Percentiles rank a stretch among this genome's conserved stretches.
Conservation (phyloP, 2,329 filamentous ascomycete genomes). For the Fusarium pseudoanthophilum region DNA sequence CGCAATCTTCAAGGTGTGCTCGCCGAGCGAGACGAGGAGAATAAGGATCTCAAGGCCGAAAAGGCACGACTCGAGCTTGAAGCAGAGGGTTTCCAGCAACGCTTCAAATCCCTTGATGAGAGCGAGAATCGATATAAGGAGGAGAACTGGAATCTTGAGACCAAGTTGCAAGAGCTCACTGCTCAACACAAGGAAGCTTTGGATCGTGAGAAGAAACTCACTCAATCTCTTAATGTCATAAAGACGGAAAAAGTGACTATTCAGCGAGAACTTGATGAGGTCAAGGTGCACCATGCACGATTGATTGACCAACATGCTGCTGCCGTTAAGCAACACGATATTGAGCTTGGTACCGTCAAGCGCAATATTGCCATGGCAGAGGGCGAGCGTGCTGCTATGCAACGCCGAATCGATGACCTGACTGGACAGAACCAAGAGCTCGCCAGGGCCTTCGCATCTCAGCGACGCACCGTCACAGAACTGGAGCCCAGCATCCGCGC, state of each 20-base stretch:
- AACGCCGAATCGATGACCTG: constrained; percentile 88
- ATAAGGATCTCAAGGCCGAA: constrained; percentile 79
- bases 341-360: constrained; percentile 85
- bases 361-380: constrained; percentile 83
- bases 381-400: constrained; percentile 79
- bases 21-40: constrained; percentile 85
- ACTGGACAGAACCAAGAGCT: constrained; percentile 91
- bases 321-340: constrained; percentile 84
- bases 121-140: constrained; percentile 97
- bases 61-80: constrained; percentile 86
- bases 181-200: constrained; percentile 78
- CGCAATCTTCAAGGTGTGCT: constrained; percentile 88
- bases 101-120: constrained; percentile 86
- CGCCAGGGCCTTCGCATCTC: constrained; percentile 81
- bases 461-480: constrained; percentile 74
- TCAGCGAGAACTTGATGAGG: constrained; percentile 90
- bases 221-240: constrained; percentile 74
- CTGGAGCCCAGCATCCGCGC: constrained; percentile 67
- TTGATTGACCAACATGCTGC: constrained; percentile 83
- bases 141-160: constrained; percentile 98
- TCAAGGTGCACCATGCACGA: constrained; percentile 82
- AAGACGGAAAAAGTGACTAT: constrained; percentile 79
- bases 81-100: constrained; percentile 79
- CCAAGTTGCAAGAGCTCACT: constrained; percentile 85
- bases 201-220: constrained; percentile 85